phyloP scores from a whole-genome alignment of 345 rosid species.

The Boechera divaricarpa region DNA sequence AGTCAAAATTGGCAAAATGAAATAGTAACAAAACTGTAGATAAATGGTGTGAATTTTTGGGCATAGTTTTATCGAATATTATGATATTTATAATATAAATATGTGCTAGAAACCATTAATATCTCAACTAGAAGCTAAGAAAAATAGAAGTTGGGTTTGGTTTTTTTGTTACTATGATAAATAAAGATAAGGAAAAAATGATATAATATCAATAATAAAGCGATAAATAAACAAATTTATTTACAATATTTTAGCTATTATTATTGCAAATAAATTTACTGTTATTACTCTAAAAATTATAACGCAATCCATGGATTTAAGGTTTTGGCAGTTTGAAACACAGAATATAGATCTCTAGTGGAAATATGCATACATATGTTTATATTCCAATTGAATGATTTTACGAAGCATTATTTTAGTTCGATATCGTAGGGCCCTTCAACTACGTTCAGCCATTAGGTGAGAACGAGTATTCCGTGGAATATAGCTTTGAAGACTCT shows the following conservation, averaged over 20 bases:
- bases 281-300: not conserved
- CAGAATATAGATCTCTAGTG: not conserved
- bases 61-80: not conserved
- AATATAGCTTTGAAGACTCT: conserved; percentile 37
- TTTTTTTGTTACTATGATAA: not conserved
- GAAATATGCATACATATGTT: not conserved
- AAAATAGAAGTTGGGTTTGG: not conserved
- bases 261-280: not conserved
- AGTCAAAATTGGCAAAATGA: not conserved
- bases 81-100: not conserved
- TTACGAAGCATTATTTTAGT: not conserved
- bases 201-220: no score
- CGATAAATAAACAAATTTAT: not conserved
- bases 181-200: not conserved
- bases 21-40: not conserved
- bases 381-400: not conserved
- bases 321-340: not conserved
- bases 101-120: not conserved
- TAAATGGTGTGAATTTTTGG: not conserved
- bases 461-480: conserved; percentile 3
- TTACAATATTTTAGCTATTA: not conserved
- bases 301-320: not conserved
- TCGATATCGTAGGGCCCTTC: conserved; percentile 8
- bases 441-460: not conserved
- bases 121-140: not conserved